A percentile compares a stretch with the other conserved stretches of the same genome.
These are phyloP conservation scores for Neofusicoccum kwambonambiense DNA, from an alignment of 2,329 filamentous ascomycete genomes.

Conservation along the genomic window DNA sequence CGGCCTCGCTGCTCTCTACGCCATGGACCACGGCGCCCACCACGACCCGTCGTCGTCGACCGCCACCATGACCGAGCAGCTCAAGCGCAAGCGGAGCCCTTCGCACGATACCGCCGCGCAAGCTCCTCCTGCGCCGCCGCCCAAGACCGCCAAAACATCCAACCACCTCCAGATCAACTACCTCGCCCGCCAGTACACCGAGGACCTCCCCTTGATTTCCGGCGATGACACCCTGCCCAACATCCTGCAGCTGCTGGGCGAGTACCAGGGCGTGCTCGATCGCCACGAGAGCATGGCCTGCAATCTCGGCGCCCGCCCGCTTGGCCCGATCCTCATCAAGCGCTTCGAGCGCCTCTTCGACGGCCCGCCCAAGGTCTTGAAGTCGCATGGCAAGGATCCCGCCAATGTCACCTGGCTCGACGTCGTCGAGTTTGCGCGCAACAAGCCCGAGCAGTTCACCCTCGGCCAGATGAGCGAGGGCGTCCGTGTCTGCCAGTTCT, in stretches of 20 bases:
- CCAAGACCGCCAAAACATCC: slow-evolving; percentile 56
- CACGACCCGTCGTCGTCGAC: slow-evolving; percentile 12
- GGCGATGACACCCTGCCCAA: slow-evolving; percentile 70
- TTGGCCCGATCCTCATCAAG: slow-evolving; percentile 79
- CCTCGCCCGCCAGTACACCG: slow-evolving; percentile 60
- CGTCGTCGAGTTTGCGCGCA: slow-evolving; percentile 78
- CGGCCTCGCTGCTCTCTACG: not conserved
- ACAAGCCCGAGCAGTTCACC: slow-evolving; percentile 75
- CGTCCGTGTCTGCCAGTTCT: slow-evolving; percentile 73
- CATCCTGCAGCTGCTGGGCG: slow-evolving; percentile 68
- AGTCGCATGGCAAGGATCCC: slow-evolving; percentile 60
- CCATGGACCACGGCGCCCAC: slow-evolving; percentile 12
- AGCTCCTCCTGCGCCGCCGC: slow-evolving; percentile 32
- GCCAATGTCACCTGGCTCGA: slow-evolving; percentile 77
- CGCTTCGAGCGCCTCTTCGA: slow-evolving; percentile 86
- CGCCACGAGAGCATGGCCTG: slow-evolving; percentile 84
- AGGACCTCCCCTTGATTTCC: slow-evolving; percentile 62
- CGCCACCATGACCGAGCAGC: slow-evolving; percentile 27
- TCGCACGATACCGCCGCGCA: slow-evolving; percentile 36
- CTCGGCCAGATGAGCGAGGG: slow-evolving; percentile 69
- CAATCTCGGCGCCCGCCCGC: slow-evolving; percentile 78
- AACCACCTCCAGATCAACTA: slow-evolving; percentile 68
- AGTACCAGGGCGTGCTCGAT: slow-evolving; percentile 83
- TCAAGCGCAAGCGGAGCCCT: slow-evolving; percentile 50
- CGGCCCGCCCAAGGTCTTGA: slow-evolving; percentile 68